Conservation (phyloP, 345 rosid genomes). For the Ceriops decandra region DNA sequence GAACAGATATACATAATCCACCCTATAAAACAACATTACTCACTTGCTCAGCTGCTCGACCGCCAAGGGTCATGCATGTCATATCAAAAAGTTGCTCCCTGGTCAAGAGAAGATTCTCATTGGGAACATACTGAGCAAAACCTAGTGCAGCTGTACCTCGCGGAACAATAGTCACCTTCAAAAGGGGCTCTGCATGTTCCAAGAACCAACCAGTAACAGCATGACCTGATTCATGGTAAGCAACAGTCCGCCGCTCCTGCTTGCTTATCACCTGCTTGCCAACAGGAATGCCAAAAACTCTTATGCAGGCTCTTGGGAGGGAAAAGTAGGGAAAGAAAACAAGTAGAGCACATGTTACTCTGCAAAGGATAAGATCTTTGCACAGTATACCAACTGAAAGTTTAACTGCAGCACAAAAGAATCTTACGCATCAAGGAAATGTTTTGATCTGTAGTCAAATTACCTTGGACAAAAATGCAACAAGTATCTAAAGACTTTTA, state of each 20-base stretch:
- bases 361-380: neutral
- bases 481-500: slow-evolving; percentile 12
- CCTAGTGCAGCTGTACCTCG: slow-evolving; percentile 96
- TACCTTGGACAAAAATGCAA: neutral
- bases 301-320: neutral
- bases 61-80: slow-evolving; percentile 97
- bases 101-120: slow-evolving; percentile 88
- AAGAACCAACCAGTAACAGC: slow-evolving; percentile 91
- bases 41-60: slow-evolving; percentile 93
- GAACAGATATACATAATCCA: no score
- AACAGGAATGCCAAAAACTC: neutral
- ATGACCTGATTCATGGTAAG: slow-evolving; percentile 92
- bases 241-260: slow-evolving; percentile 71
- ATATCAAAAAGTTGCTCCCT: slow-evolving; percentile 88
- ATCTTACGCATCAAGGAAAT: neutral
- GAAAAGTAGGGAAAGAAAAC: no score
- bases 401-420: neutral
- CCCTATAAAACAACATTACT: no score
- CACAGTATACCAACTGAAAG: neutral
- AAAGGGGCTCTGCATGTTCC: slow-evolving; percentile 85
- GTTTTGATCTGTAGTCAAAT: neutral
- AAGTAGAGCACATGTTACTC: no score
- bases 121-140: slow-evolving; percentile 89
- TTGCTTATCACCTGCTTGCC: slow-evolving; percentile 67
- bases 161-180: slow-evolving; percentile 92